Evolutionary conservation across 495 filamentous ascomycete genomes (phyloP).

Genomic region (Annulohypoxylon stygium): DNA sequence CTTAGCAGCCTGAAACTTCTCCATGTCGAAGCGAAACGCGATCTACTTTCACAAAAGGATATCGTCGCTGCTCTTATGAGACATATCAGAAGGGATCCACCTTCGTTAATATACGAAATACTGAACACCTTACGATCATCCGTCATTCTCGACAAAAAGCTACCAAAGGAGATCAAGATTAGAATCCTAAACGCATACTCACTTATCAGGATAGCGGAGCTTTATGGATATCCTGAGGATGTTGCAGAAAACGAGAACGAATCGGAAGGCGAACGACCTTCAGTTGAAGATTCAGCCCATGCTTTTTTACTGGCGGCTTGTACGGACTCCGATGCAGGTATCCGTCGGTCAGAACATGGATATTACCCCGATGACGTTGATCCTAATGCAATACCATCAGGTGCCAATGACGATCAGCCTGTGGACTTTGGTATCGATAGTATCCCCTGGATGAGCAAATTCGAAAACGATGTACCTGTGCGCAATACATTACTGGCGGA

Average conservation of each 20-base stretch:
- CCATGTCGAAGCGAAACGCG: slow-evolving; percentile 74
- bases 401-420: slow-evolving; percentile 58
- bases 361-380: slow-evolving; percentile 80
- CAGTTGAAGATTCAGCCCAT: slow-evolving; percentile 73
- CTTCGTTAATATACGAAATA: slow-evolving; percentile 75
- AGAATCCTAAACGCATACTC: slow-evolving; percentile 77
- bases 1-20: slow-evolving; percentile 79
- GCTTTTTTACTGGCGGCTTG: slow-evolving; percentile 79
- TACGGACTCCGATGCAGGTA: slow-evolving; percentile 74
- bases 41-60: slow-evolving; percentile 80
- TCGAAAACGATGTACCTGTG: slow-evolving; percentile 73
- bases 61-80: slow-evolving; percentile 76
- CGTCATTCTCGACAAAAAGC: slow-evolving; percentile 74
- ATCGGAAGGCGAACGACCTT: slow-evolving; percentile 43
- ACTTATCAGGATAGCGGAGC: slow-evolving; percentile 75
- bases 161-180: slow-evolving; percentile 78
- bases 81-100: slow-evolving; percentile 77
- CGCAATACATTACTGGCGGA: slow-evolving; percentile 79
- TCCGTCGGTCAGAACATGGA: slow-evolving; percentile 75
- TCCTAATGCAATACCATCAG: slow-evolving; percentile 59
- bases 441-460: slow-evolving; percentile 74
- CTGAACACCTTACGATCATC: slow-evolving; percentile 73
- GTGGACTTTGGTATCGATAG: slow-evolving; percentile 79
- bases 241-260: slow-evolving; percentile 29
- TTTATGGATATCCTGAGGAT: slow-evolving; percentile 73